phyloP scores from a whole-genome alignment of 495 filamentous ascomycete genomes.

The Talaromyces liani region DNA sequence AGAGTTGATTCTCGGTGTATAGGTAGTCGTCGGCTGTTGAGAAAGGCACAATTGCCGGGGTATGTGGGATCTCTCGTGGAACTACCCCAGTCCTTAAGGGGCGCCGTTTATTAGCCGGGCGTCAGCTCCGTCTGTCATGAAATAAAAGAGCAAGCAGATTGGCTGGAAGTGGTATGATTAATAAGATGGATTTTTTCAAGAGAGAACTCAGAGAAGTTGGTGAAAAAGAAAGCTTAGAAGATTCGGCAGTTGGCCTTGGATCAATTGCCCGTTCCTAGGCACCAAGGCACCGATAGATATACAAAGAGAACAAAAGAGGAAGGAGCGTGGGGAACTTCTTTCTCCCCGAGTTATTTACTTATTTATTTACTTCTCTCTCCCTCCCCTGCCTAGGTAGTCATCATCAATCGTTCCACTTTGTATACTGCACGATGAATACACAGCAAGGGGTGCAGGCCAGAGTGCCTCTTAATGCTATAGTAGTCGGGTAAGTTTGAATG shows the following conservation, averaged over 20 bases:
- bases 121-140: background rate
- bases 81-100: background rate
- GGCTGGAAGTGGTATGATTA: background rate
- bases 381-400: conserved; percentile 1
- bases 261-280: background rate
- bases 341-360: background rate
- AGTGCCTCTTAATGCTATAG: conserved; percentile 22
- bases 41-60: background rate
- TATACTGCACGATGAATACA: background rate
- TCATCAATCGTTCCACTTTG: conserved; percentile 11
- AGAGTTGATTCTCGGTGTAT: background rate
- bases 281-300: background rate
- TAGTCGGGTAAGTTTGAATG: conserved; percentile 25
- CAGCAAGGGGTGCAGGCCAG: conserved; percentile 16
- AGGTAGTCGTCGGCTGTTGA: background rate
- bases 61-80: background rate
- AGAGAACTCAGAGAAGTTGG: background rate
- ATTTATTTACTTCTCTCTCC: background rate
- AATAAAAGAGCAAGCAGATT: background rate
- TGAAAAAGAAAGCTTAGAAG: background rate
- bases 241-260: background rate
- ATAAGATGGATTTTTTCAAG: background rate
- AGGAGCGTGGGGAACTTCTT: background rate
- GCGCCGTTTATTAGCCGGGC: background rate
- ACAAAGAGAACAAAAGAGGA: background rate